These are phyloP conservation scores for Arthrobotrys entomopaga DNA, from an alignment of 2,329 filamentous ascomycete species.

Conservation along the genomic window DNA sequence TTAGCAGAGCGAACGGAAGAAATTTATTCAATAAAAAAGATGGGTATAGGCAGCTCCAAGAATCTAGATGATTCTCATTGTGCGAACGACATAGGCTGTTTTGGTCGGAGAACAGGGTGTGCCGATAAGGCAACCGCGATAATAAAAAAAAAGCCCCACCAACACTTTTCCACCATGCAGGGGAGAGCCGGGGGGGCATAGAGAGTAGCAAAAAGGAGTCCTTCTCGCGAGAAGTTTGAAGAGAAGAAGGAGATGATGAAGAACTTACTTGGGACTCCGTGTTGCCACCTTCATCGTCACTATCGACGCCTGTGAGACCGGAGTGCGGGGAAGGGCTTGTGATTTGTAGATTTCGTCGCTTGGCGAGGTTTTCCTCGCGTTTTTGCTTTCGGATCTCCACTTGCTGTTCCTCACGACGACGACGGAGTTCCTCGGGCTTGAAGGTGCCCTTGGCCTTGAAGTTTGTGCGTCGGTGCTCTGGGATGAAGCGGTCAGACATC, in stretches of 20 bases:
- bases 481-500: constrained; percentile 99
- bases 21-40: neutral
- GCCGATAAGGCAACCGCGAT: constrained; percentile 47
- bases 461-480: constrained; percentile 97
- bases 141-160: constrained; percentile 35
- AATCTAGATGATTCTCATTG: too few relatives aligned
- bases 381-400: constrained; percentile 99
- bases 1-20: neutral
- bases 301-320: constrained; percentile 79
- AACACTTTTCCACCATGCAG: constrained; percentile 18
- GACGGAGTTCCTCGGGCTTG: constrained; percentile 98
- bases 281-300: constrained; percentile 94
- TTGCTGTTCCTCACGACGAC: constrained; percentile 98
- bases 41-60: too few relatives aligned
- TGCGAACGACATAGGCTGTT: too few relatives aligned
- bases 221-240: neutral
- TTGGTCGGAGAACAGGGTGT: constrained; percentile 6
- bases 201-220: neutral
- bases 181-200: neutral
- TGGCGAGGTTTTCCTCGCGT: constrained; percentile 98
- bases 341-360: constrained; percentile 83
- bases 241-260: neutral
- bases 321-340: constrained; percentile 79
- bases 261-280: constrained; percentile 91
- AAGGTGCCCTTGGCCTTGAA: constrained; percentile 99